Percentiles rank a stretch among this genome's conserved stretches.
Evolutionary conservation across 192 early-diverging fungal genomes (phyloP).

Genomic region (Chytriomyces sp.): DNA sequence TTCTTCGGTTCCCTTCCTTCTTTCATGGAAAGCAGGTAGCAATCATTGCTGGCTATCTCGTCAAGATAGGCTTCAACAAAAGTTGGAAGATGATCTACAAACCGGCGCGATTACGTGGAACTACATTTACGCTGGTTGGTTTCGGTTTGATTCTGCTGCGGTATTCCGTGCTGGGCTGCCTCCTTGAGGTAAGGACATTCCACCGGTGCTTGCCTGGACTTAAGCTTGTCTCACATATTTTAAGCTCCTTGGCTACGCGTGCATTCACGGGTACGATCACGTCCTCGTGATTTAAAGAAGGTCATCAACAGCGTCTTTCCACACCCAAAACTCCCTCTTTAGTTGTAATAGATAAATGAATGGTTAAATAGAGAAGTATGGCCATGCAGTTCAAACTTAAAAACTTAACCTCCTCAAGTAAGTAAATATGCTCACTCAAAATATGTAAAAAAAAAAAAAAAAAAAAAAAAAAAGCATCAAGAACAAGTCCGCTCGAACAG

Average conservation of each 20-base stretch:
- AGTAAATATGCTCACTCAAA: not conserved
- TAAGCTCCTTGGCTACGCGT: slow-evolving; percentile 12
- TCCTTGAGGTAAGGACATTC: slow-evolving; percentile 9
- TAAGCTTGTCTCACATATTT: not conserved
- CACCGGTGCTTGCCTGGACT: not conserved
- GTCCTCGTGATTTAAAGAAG: slow-evolving; percentile 11
- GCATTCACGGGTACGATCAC: slow-evolving; percentile 26
- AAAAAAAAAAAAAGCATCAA: not conserved
- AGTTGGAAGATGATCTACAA: slow-evolving; percentile 22
- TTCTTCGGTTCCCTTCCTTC: not conserved
- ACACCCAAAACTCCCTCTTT: not conserved
- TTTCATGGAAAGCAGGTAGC: not conserved
- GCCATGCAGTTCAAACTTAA: too few species aligned
- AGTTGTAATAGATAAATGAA: not conserved
- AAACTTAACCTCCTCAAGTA: not conserved
- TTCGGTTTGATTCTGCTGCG: slow-evolving; percentile 18
- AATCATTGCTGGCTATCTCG: slow-evolving; percentile 1
- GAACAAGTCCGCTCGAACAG: not conserved
- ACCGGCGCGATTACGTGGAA: slow-evolving; percentile 22
- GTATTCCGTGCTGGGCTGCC: slow-evolving; percentile 18
- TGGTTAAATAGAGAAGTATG: too few species aligned
- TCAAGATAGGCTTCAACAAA: not conserved
- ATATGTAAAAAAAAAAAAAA: not conserved
- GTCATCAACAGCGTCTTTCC: not conserved
- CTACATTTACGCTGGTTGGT: slow-evolving; percentile 16